Conservation (phyloP, 805 yeast species). For the Saccharomyces mikatae region DNA sequence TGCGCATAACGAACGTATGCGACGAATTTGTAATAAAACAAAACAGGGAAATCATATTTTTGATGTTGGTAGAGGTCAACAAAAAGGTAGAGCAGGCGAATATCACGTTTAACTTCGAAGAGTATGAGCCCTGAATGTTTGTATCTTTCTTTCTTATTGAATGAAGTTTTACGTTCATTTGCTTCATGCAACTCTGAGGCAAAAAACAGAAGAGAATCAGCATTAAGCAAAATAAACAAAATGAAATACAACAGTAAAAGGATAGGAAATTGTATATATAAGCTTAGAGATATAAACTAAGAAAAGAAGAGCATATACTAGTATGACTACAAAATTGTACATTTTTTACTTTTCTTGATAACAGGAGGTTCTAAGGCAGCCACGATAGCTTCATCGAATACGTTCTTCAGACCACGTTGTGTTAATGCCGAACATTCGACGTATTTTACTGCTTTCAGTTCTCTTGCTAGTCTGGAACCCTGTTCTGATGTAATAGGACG, state of each 20-base stretch:
- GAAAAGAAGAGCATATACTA: not conserved
- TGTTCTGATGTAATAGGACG: slow-evolving; percentile 76
- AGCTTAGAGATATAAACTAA: not conserved
- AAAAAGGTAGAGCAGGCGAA: not conserved
- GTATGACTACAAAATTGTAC: slow-evolving; percentile 59
- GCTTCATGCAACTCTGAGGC: not conserved
- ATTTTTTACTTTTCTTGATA: slow-evolving; percentile 65
- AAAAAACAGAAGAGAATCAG: not conserved
- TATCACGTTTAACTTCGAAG: not conserved
- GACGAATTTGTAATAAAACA: not conserved
- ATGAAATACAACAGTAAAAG: not conserved
- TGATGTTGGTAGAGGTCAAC: not conserved
- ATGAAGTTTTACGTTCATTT: not conserved
- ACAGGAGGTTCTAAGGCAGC: slow-evolving; percentile 97
- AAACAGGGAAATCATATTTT: not conserved
- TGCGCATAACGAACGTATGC: not conserved
- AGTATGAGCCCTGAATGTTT: not conserved
- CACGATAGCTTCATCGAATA: slow-evolving; percentile 97
- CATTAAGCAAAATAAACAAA: not conserved
- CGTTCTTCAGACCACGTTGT: slow-evolving; percentile 92
- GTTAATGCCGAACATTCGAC: slow-evolving; percentile 97
- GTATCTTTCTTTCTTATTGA: not conserved
- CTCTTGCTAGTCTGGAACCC: slow-evolving; percentile 91
- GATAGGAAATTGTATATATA: not conserved
- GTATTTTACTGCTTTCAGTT: slow-evolving; percentile 89